Evolutionary conservation across 345 rosid species (phyloP), one percentile per base, ranked within the genome.

Genomic region (Cardamine resedifolia): DNA sequence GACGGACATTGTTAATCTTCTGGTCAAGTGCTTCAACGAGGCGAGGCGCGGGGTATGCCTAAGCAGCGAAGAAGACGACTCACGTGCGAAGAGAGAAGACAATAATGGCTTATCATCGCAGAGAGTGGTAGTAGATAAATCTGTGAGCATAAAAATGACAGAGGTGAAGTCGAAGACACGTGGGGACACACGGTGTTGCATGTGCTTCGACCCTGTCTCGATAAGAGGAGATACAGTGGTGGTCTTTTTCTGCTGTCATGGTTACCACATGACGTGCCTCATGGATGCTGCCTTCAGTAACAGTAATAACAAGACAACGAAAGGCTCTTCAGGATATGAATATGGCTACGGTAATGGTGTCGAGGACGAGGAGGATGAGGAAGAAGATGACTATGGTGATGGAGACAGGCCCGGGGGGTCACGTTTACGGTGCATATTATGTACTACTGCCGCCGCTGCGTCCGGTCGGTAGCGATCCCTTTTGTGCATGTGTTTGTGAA

Each of bases 231-330:
- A 84, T 48, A 87, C 97, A 0, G 95, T 87, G 1, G 80, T 90
- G 7, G 80, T 83, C 55, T 96, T 96, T 92, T 92, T 90, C 77
- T 96, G 99, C 76, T 92, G 99, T 60, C 99, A 96, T 74, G 91
- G 90, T 39, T 92, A 96, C 80, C 99, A 96, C 80, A 79, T 63
- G 85, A 76, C 75, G 20, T 96, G 99, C 70, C 90, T 96, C 68
- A 70, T 68, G 86, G 99, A 92, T 78, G 87, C 96, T 20, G 83
- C 87, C 74, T 86, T 87, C 12, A 85, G 86, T 5, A 78, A 66
- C 49, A 82, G 58, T 16, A 73, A 70, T 70, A 79, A 85, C 55
- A 80, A 83, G 66, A 80, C 64, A 34, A 36, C 70, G 19, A 78
- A 75, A 14, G 74, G 72, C 27, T 77, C 82, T 33, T 64, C 73